phyloP scores from a whole-genome alignment of 2,329 filamentous ascomycete species.

The Tolypocladium tropicale region DNA sequence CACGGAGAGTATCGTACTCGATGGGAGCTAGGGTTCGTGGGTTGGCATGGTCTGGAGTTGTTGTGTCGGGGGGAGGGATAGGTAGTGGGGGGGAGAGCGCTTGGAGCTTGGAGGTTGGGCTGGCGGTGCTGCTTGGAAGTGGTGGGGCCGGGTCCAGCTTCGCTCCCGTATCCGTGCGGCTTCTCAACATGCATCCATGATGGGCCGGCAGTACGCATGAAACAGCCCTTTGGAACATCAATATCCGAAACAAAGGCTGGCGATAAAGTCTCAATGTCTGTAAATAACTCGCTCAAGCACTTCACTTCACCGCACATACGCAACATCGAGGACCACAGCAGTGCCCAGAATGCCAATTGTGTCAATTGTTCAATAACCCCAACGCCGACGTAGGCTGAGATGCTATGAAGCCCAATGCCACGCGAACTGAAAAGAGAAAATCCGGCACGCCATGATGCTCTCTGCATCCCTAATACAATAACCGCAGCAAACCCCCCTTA shows the following conservation, averaged over 20 bases:
- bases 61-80: not conserved
- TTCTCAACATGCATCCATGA: too few species aligned
- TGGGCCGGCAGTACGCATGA: not conserved
- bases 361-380: not conserved
- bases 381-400: not conserved
- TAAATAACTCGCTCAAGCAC: not conserved
- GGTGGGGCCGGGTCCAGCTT: not conserved
- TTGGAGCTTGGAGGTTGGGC: not conserved
- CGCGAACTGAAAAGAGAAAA: not conserved
- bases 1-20: not conserved
- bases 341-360: not conserved
- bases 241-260: not conserved
- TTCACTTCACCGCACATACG: not conserved
- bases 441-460: not conserved
- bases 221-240: not conserved
- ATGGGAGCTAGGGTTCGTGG: not conserved
- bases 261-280: not conserved
- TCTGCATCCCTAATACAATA: not conserved
- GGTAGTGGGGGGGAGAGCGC: not conserved
- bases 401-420: not conserved
- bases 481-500: slow-evolving; percentile 13
- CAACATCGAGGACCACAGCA: not conserved
- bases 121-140: not conserved
- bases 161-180: not conserved
- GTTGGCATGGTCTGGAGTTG: not conserved